Evolutionary conservation across 208 protist genomes (phyloP).

Genomic region (Trypanosoma congolense): DNA sequence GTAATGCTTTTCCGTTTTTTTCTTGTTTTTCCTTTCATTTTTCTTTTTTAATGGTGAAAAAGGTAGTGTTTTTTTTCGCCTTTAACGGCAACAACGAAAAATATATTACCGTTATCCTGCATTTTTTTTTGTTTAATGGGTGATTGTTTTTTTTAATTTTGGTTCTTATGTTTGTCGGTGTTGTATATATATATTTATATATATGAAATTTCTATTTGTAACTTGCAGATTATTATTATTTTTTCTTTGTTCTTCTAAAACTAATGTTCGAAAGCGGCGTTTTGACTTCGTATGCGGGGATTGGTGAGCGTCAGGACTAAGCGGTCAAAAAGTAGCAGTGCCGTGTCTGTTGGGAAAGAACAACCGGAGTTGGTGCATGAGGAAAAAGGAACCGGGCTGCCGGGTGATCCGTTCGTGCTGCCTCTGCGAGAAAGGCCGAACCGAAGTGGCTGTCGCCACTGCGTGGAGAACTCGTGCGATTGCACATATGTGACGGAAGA

Average conservation of each 20-base stretch:
- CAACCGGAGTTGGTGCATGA: background rate
- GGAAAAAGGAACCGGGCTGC: conserved; percentile 33
- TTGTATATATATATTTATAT: no score
- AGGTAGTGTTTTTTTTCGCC: conserved; percentile 14
- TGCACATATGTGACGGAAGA: conserved; percentile 41
- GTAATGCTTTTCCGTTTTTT: conserved; percentile 4
- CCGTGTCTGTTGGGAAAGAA: no score
- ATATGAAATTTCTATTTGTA: no score
- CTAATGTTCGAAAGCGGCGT: no score
- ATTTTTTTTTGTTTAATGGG: conserved; percentile 11
- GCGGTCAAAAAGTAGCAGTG: no score
- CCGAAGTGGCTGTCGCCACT: conserved; percentile 47
- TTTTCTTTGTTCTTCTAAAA: no score
- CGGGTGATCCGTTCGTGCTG: conserved; percentile 42
- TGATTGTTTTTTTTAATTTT: conserved; percentile 6
- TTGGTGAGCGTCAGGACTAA: no score
- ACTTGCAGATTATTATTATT: no score
- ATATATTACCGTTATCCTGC: background rate
- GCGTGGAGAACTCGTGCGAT: conserved; percentile 30
- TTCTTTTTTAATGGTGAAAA: conserved; percentile 6
- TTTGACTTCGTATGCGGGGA: no score
- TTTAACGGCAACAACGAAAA: background rate
- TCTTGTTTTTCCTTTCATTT: conserved; percentile 1
- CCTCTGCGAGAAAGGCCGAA: conserved; percentile 46
- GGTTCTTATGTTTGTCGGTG: background rate